Evolutionary conservation across 2,329 filamentous ascomycete species (phyloP), one percentile per base, ranked within the genome.

Genomic region (Colletotrichum plurivorum): DNA sequence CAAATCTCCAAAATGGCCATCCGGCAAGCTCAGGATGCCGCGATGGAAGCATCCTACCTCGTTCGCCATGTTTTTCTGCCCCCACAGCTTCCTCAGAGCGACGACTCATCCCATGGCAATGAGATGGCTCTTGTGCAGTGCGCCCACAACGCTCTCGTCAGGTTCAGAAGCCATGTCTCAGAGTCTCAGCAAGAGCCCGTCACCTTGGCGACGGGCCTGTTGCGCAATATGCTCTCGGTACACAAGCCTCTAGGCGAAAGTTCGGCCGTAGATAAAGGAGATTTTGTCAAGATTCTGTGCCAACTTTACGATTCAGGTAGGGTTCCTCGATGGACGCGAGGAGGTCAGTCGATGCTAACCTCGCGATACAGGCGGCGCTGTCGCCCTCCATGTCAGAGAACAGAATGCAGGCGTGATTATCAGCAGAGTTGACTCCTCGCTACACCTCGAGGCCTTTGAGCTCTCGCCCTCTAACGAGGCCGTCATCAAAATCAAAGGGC

Each of bases 321-420:
- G 43, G 4, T 7, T n/a, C 46, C n/a, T 5, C 25, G 2, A 6
- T 4, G 1, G 2, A 10, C 12, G 6, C 18, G 3, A 16, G 4
- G 22, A 7, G 1, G 13, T 15, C 20, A 41, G 22, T 27, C 12
- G 20, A 52, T 25, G n/a, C 52, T 57, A 27, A 56, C 7, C 3
- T 0, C 15, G 2, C 22, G 20, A 12, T 12, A 27, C 15, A 75
- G 74, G 58, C 39, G 60, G 58, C 12, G 13, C 39, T 9, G 60
- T 79, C n/a, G 73, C 75, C 0, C 59, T 81, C 6, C 68, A 78
- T 41, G 59, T 82, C n/a, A 43, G 57, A 5, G 72, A 67, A 1
- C 80, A 83, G 63, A 83, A 83, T 58, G 78, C 79, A 0, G 81
- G 75, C 1, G 27, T 82, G 0, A 20, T 82, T 2, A 72, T 81